Evolutionary conservation across 164 flowering plant species (phyloP), one percentile per base, ranked within the genome.

Genomic region (Annona squamosa): DNA sequence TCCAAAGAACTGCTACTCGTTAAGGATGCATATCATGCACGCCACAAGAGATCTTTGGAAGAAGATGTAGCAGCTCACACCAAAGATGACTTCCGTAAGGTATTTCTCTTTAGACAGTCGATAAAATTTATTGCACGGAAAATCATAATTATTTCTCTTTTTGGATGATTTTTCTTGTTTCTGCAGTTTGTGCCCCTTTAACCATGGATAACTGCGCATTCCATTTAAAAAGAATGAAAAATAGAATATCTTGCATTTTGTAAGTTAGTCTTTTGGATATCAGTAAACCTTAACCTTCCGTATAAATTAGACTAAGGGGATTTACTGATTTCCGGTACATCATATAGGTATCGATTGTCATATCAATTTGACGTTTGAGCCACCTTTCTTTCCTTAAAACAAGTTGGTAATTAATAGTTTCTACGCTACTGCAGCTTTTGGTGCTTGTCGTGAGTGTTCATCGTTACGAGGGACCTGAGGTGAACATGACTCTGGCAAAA

Each of bases 11-110:
- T 92, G 10, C 74, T 89, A 71, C 16, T 72, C 73, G 88, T 73
- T 5, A 90, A 79, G 75, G 86, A 90, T 77, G 91, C 89, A 9
- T 92, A 90, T 72, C 95, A 88, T 77, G 84, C 83, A 81, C 88
- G 85, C 47, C 86, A 69, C 69, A 87, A 92, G 86, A 86, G 69
- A 75, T 88, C 98, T 16, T 84, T 90, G 9, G 98, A 92, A 77
- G 98, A 92, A 81, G 98, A 92, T 82, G 93, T 90, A 77, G 95
- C 94, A 52, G 61, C 79, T 73, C 87, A 87, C 84, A 87, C 89
- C 0, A 73, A 74, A 46, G 92, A 90, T 43, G 92, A 87, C 64
- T 81, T 85, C 74, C 87, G 96, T 77, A 90, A 87, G 91, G 97
- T 92, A 77, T 12, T 18, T 12, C 46, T 52, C 19, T 44, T 45